Percentiles rank a stretch among this genome's conserved stretches.
Evolutionary conservation across 305 asterid species (phyloP).

Genomic region (Fraxinus latifolia): DNA sequence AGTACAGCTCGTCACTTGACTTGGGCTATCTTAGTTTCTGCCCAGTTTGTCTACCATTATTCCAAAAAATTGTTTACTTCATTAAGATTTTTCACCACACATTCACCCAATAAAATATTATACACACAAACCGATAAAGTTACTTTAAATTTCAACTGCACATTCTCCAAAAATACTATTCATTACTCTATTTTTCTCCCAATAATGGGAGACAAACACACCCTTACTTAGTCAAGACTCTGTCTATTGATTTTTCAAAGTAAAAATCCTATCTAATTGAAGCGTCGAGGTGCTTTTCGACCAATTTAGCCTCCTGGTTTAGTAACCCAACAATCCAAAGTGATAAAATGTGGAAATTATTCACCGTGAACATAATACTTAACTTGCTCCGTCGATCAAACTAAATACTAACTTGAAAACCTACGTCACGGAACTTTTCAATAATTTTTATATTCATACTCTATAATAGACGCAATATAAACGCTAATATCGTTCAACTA

Average conservation of each 20-base stretch:
- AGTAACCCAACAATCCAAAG: neutral
- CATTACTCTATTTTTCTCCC: too few species aligned
- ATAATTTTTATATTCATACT: neutral
- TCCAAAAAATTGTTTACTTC: too few species aligned
- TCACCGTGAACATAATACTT: neutral
- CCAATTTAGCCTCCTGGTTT: neutral
- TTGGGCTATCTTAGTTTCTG: too few species aligned
- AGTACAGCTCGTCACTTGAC: too few species aligned
- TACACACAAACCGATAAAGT: too few species aligned
- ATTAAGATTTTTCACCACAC: too few species aligned
- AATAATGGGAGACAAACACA: too few species aligned
- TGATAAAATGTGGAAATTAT: neutral
- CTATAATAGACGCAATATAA: neutral
- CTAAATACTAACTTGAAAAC: neutral
- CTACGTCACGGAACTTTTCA: neutral
- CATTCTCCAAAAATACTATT: too few species aligned
- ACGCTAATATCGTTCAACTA: neutral
- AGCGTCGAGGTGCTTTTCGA: neutral
- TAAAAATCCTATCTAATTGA: neutral
- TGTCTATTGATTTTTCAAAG: neutral
- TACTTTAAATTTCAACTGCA: too few species aligned
- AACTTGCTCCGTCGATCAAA: neutral
- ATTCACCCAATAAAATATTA: too few species aligned
- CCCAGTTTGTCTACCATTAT: too few species aligned
- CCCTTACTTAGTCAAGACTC: neutral